A percentile compares a stretch with the other conserved stretches of the same genome.
Evolutionary conservation across 257 asterid species (phyloP).

Genomic region (Solanum paucissectum): DNA sequence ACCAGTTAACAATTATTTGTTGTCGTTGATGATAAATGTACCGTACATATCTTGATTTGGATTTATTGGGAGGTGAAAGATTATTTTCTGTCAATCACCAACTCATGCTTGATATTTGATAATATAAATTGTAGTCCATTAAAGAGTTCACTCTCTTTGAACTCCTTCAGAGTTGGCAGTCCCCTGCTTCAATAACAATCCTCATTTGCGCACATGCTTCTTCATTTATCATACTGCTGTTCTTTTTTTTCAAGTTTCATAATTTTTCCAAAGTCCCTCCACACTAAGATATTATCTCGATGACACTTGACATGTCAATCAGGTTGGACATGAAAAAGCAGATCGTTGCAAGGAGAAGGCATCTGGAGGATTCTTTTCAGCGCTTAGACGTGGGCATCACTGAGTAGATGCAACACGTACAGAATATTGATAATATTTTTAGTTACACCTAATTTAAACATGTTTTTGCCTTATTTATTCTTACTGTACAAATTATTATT

Average conservation of each 20-base stretch:
- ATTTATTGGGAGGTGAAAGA: not conserved
- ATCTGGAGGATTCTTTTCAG: conserved; percentile 72
- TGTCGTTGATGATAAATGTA: not conserved
- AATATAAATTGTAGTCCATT: not conserved
- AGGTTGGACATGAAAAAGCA: conserved; percentile 71
- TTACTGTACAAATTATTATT: conserved; percentile 16
- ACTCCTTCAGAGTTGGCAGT: not conserved
- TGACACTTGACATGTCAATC: conserved; percentile 6
- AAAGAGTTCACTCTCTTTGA: not conserved
- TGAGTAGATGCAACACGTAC: conserved; percentile 6
- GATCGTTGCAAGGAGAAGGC: conserved; percentile 70
- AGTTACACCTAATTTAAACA: not conserved
- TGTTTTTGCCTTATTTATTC: not conserved
- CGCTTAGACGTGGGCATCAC: conserved; percentile 68
- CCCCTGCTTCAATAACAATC: not conserved
- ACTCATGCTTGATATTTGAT: not conserved
- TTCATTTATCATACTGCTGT: not conserved
- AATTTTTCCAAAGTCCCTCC: not conserved
- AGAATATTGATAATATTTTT: not conserved
- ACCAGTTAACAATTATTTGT: not conserved
- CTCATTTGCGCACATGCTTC: not conserved
- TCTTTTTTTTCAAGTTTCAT: not conserved
- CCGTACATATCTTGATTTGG: not conserved
- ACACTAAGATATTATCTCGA: not conserved
- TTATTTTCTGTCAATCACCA: not conserved